Percentiles rank a stretch among this genome's conserved stretches.
phyloP scores from a whole-genome alignment of 2,329 filamentous ascomycete species.

The Sporothrix brasiliensis region DNA sequence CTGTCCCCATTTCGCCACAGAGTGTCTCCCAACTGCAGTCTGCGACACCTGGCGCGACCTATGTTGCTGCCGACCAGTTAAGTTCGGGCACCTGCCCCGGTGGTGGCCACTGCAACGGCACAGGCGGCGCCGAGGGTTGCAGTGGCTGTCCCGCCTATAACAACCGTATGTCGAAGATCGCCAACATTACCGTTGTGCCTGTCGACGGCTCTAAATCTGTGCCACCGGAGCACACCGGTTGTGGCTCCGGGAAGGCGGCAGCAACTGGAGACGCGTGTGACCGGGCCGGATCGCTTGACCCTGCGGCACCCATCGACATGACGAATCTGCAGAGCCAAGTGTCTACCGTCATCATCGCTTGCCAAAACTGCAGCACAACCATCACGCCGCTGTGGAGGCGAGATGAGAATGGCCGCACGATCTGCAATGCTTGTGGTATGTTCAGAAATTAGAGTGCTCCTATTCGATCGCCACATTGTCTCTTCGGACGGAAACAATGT shows the following conservation, averaged over 20 bases:
- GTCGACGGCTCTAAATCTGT: constrained; percentile 9
- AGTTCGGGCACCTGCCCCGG: constrained; percentile 89
- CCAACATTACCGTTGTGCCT: constrained; percentile 66
- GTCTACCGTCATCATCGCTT: constrained; percentile 77
- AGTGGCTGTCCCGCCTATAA: constrained; percentile 97
- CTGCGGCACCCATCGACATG: constrained; percentile 54
- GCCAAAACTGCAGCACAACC: constrained; percentile 95
- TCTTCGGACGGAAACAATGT: neutral
- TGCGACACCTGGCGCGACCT: constrained; percentile 62
- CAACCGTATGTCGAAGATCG: constrained; percentile 88
- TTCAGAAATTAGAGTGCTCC: constrained; percentile 38
- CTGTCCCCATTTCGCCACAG: constrained; percentile 45
- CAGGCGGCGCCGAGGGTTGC: constrained; percentile 91
- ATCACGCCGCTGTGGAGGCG: constrained; percentile 95
- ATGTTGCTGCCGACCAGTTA: constrained; percentile 75
- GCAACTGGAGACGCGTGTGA: neutral
- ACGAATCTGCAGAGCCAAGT: constrained; percentile 52
- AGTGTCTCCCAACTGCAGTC: constrained; percentile 47
- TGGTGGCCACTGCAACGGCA: constrained; percentile 92
- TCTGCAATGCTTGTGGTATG: constrained; percentile 97
- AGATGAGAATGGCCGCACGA: constrained; percentile 92
- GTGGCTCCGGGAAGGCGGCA: constrained; percentile 8
- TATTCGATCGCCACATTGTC: neutral
- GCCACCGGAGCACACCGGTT: neutral
- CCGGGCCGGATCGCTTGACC: constrained; percentile 37